Evolutionary conservation across 2,329 filamentous ascomycete species (phyloP), one percentile per base, ranked within the genome.

Genomic region (Graphilbum fragrans): DNA sequence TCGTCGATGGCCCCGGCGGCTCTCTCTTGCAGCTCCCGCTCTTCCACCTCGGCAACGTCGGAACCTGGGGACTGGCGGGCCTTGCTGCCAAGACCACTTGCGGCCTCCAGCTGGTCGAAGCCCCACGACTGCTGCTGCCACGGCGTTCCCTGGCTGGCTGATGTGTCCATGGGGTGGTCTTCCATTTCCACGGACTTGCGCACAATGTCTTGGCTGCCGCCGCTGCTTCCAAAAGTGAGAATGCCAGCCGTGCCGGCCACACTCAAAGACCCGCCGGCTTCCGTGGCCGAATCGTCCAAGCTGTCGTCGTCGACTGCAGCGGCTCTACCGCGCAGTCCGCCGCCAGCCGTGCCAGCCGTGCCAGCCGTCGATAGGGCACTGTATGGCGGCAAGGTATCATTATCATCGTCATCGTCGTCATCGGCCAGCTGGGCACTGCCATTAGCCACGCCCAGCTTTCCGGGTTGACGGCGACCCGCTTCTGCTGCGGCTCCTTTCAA

Each of bases 401-500:
- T n/a, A n/a, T 37, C 35, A 35, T 29, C 36, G 27, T 14, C 31
- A 17, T n/a, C 31, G 36, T 35, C 36, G 21, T 6, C n/a, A 23
- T 12, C 32, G 2, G n/a, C 32, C 6, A 21, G 31, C 14, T 37
- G 20, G 19, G 18, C 20, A 57, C 36, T 29, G 37, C 37, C 17
- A 17, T 21, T 66, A 61, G 56, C 66, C 62, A 63, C 72, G 72
- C 74, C 73, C 78, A 57, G 72, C 69, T 63, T 72, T 71, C 60
- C 73, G 65, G 58, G 70, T 70, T 57, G 44, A 39, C 27, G 80
- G 77, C 61, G 79, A 82, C 62, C 76, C 79, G 70, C 82, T 86
- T 63, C 82, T 74, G 69, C 79, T 85, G 69, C 82, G 73, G 69
- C 79, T 85, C 69, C 78, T 73, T 61, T 72, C 72, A 74, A 85